Percentiles rank a stretch among this genome's conserved stretches.
These are phyloP conservation scores for Ashbya aceris DNA, from an alignment of 1,139 yeast species.

Conservation along the genomic window DNA sequence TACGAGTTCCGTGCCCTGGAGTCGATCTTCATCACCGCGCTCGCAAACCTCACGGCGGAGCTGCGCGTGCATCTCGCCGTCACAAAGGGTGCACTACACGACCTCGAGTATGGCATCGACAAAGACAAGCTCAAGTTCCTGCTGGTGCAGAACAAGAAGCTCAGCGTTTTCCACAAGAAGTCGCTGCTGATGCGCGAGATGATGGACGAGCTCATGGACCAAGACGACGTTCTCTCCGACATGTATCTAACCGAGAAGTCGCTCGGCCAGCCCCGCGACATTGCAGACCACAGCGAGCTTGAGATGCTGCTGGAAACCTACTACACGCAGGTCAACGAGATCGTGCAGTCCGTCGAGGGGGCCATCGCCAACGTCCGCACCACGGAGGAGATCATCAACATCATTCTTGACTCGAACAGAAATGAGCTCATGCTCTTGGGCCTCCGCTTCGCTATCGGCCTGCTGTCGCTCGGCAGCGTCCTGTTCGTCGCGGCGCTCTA, in stretches of 20 bases:
- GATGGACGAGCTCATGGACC: conserved; percentile 78
- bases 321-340: conserved; percentile 68
- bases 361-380: conserved; percentile 62
- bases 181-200: conserved; percentile 76
- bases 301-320: conserved; percentile 71
- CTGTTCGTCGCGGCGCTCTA: conserved; percentile 66
- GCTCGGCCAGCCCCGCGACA: conserved; percentile 15
- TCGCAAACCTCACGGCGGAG: conserved; percentile 78
- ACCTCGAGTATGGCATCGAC: conserved; percentile 78
- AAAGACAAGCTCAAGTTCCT: conserved; percentile 72
- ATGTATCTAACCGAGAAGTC: conserved; percentile 50
- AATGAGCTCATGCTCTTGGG: conserved; percentile 70
- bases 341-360: conserved; percentile 69
- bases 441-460: conserved; percentile 56
- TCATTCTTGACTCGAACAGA: conserved; percentile 69
- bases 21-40: conserved; percentile 74
- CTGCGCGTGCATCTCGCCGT: conserved; percentile 62
- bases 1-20: conserved; percentile 90
- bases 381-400: conserved; percentile 74
- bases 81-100: conserved; percentile 71
- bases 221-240: conserved; percentile 65
- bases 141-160: conserved; percentile 69
- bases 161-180: conserved; percentile 76
- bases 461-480: conserved; percentile 49
- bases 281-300: conserved; percentile 52